Base-by-base conservation (phyloP, 2,329 filamentous ascomycete genomes). In the Bisporella sp. region DNA sequence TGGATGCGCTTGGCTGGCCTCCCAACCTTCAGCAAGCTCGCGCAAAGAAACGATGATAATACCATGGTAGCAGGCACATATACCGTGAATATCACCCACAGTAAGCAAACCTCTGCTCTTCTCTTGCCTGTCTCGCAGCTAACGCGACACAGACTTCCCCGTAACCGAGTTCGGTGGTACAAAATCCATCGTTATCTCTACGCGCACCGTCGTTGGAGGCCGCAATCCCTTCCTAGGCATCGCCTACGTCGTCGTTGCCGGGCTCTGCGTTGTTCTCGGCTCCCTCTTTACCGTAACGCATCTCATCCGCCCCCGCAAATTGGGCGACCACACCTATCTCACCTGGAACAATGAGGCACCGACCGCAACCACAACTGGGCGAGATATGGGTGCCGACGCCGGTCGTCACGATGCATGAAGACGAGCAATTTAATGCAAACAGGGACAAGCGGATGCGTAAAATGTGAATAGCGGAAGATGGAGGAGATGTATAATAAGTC, bases 1-100 rank as follows among this genome's bases (percentile, higher is more conserved):
- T 99, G 93, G 93, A 99, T 99, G 93, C 84, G 93, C 61, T 95
- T 95, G 1, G 93, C 93, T 29, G 93, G 92, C 51, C 72, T 97
- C 61, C 93, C 93, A 1, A 86, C 85, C 5, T 99, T 99, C 67
- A 96, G 88, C 78, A 99, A 99, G 73, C 75, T 99, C 44, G 89
- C 89, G 43, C 80, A 85, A 68, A 80, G 90, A 53, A 96, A 96
- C 64, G 85, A 96, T 65, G 74, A 74, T 1, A 71, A 76, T 2
- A 66, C 72, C 0, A 85, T 99, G 85, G 62, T 66, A 33, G 64
- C 72, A 12, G 93, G 92, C 31, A 80, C 71, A 21, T 99, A 99
- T 67, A 73, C 81, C 55, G 71, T 99, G 48, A 74, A 86, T 47
- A 86, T 97, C 56, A 75, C 82, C 52, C 79, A 91, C 62, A 81